Conservation (phyloP, 1,284 basidiomycete genomes). For the Austroboletus niveus region DNA sequence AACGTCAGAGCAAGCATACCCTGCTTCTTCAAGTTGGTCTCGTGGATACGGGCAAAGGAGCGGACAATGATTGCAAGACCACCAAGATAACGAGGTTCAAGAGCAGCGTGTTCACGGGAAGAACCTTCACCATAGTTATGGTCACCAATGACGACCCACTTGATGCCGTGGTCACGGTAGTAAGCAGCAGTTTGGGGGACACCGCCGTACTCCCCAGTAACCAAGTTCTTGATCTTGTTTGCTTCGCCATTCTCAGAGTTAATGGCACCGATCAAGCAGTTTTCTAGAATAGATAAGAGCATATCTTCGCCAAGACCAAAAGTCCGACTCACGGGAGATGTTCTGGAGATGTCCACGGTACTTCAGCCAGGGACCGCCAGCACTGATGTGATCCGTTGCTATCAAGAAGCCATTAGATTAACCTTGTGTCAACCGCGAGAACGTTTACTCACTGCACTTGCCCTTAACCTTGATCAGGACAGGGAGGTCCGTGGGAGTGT, state of each 20-base stretch:
- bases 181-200: slow-evolving; percentile 84
- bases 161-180: slow-evolving; percentile 88
- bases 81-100: slow-evolving; percentile 96
- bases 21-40: slow-evolving; percentile 98
- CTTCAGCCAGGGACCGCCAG: slow-evolving; percentile 99
- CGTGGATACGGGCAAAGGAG: slow-evolving; percentile 97
- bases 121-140: slow-evolving; percentile 99
- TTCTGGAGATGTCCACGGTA: slow-evolving; percentile 99
- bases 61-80: slow-evolving; percentile 94
- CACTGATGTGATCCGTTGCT: slow-evolving; percentile 88
- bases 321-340: slow-evolving; percentile 76
- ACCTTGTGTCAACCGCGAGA: background rate
- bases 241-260: slow-evolving; percentile 94
- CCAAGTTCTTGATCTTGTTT: slow-evolving; percentile 92
- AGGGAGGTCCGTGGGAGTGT: slow-evolving; percentile 87
- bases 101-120: slow-evolving; percentile 96
- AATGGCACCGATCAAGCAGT: slow-evolving; percentile 97
- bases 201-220: slow-evolving; percentile 83
- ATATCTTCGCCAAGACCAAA: background rate
- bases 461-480: slow-evolving; percentile 98
- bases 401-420: background rate
- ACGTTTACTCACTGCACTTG: slow-evolving; percentile 82
- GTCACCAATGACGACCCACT: slow-evolving; percentile 95
- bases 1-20: slow-evolving; percentile 94
- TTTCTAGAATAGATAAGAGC: slow-evolving; percentile 52